These are phyloP conservation scores for slime mould (Dictyostelium discoideum) DNA, from an alignment of 78 protist genomes.

Conservation along the genomic window DNA sequence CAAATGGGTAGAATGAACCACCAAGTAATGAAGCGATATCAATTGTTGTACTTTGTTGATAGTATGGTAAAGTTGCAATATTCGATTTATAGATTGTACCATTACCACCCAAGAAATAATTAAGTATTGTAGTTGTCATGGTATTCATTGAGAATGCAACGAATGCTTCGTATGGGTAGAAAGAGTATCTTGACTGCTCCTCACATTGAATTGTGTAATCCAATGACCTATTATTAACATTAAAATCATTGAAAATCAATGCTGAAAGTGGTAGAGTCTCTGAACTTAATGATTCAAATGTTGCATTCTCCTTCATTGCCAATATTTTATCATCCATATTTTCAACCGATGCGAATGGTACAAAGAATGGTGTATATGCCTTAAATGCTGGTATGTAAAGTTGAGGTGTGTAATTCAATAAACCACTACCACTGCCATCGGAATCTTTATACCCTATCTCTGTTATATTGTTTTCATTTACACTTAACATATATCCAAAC, in stretches of 20 bases:
- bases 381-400: background rate
- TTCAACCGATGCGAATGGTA: background rate
- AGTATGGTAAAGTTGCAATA: background rate
- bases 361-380: background rate
- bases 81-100: background rate
- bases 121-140: background rate
- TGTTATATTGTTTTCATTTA: background rate
- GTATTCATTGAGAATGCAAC: background rate
- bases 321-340: background rate
- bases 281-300: background rate
- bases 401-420: background rate
- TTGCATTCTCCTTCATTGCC: background rate
- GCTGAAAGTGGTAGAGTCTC: background rate
- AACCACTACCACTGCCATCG: background rate
- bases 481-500: background rate
- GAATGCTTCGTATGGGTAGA: background rate
- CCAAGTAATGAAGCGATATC: slow-evolving; percentile 73
- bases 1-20: slow-evolving; percentile 70
- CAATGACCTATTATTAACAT: background rate
- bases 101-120: background rate
- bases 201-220: background rate
- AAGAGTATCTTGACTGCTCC: background rate
- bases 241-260: background rate
- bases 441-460: background rate
- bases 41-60: background rate